These are phyloP conservation scores for Anthracocystis walkeri DNA, from an alignment of 1,284 basidiomycete genomes.

Conservation along the genomic window DNA sequence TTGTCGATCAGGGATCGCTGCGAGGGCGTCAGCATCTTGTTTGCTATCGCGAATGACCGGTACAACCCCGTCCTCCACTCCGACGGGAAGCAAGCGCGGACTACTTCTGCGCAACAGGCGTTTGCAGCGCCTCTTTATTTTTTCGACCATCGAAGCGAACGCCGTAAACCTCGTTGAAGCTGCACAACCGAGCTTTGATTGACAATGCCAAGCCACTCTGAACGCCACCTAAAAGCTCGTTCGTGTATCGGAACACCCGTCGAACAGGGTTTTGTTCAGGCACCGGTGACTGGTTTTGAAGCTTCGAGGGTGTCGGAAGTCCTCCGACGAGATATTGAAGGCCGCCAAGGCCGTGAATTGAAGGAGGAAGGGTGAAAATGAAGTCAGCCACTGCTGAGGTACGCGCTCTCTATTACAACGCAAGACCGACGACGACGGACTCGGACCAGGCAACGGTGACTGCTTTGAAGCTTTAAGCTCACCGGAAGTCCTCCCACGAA, in stretches of 20 bases:
- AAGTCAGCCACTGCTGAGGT: not conserved
- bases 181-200: not conserved
- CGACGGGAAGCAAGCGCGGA: not conserved
- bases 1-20: not conserved
- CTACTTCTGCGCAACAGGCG: not conserved
- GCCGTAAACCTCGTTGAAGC: not conserved
- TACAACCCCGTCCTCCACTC: not conserved
- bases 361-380: not conserved
- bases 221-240: not conserved
- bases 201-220: not conserved
- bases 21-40: not conserved
- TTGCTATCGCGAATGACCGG: not conserved
- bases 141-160: not conserved
- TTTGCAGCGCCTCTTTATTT: not conserved
- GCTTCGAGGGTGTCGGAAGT: not conserved
- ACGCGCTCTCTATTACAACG: not conserved
- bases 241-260: conserved; percentile 2
- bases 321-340: not conserved
- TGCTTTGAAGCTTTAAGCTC: no score
- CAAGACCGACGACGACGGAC: not conserved
- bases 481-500: no score
- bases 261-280: not conserved
- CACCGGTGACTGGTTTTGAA: not conserved
- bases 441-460: no score
- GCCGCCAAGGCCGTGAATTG: not conserved